Percentiles rank a stretch among this genome's conserved stretches.
Evolutionary conservation across 371 early-diverging fungal species (phyloP).

Genomic region (Rhizopus sp.): DNA sequence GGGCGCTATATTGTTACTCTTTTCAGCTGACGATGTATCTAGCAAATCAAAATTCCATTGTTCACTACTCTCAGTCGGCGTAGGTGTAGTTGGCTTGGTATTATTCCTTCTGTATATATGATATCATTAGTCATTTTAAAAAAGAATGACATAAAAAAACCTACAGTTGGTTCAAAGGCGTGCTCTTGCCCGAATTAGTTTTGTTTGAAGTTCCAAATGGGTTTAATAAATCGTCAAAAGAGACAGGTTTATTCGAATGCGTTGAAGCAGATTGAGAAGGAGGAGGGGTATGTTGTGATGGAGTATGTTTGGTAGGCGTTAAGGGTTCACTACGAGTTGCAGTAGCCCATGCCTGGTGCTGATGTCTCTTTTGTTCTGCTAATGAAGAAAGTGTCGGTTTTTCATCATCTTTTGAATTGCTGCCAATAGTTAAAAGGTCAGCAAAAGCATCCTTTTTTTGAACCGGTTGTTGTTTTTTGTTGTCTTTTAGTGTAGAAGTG

Average conservation of each 20-base stretch:
- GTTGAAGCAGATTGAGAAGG: conserved; percentile 4
- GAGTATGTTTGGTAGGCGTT: neutral
- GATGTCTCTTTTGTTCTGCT: conserved; percentile 25
- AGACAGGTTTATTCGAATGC: conserved; percentile 6
- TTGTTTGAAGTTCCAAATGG: conserved; percentile 33
- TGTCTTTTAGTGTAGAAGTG: neutral
- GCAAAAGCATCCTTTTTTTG: conserved; percentile 42
- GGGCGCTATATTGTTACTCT: conserved; percentile 33
- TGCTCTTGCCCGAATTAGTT: conserved; percentile 15
- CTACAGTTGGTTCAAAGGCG: conserved; percentile 55
- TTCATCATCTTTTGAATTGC: conserved; percentile 17
- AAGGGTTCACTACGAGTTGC: conserved; percentile 6
- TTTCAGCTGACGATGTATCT: conserved; percentile 14
- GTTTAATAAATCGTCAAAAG: conserved; percentile 38
- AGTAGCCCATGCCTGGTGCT: conserved; percentile 12
- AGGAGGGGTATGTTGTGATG: neutral
- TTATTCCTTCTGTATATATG: conserved; percentile 19
- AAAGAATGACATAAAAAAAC: conserved; percentile 3
- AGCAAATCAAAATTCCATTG: conserved; percentile 63
- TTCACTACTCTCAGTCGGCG: conserved; percentile 20
- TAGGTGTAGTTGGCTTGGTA: conserved; percentile 23
- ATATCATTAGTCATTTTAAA: neutral
- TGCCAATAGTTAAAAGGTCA: conserved; percentile 27
- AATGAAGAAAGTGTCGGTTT: conserved; percentile 20
- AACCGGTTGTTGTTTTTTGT: neutral